Evolutionary conservation across 2,329 filamentous ascomycete species (phyloP).

Genomic region (Phaeosphaeria sp.): DNA sequence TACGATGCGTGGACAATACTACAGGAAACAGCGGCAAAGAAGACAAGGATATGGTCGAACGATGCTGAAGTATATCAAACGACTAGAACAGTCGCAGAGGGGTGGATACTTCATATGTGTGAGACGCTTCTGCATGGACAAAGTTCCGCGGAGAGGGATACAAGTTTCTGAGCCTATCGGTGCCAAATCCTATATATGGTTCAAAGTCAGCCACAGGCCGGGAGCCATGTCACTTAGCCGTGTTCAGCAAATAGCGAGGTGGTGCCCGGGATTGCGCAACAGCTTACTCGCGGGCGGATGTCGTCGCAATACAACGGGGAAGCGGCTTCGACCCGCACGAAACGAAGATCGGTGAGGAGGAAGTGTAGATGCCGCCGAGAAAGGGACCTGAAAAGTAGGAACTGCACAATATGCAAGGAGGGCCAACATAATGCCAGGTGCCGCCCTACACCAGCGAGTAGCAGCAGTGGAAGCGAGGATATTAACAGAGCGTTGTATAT

Average conservation of each 20-base stretch:
- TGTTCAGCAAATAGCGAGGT: conserved; percentile 13
- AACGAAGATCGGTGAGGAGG: conserved; percentile 15
- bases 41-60: not conserved
- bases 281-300: conserved; percentile 12
- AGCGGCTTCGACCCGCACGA: conserved; percentile 18
- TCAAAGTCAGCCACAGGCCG: conserved; percentile 8
- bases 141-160: not conserved
- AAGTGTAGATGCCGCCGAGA: conserved; percentile 12
- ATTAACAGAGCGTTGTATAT: conserved; percentile 17
- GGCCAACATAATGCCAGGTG: conserved; percentile 1
- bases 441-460: conserved; percentile 1
- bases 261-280: conserved; percentile 24
- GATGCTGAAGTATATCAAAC: not conserved
- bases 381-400: conserved; percentile 1
- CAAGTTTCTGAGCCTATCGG: not conserved
- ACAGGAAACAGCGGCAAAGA: no score
- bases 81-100: not conserved
- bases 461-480: not conserved
- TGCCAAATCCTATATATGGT: not conserved
- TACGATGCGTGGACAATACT: no score
- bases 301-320: conserved; percentile 20
- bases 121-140: not conserved
- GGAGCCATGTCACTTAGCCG: conserved; percentile 16
- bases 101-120: not conserved
- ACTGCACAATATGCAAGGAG: conserved; percentile 12